A percentile compares a stretch with the other conserved stretches of the same genome.
These are phyloP conservation scores for Orbilia brochopaga DNA, from an alignment of 2,329 filamentous ascomycete genomes.

Conservation along the genomic window DNA sequence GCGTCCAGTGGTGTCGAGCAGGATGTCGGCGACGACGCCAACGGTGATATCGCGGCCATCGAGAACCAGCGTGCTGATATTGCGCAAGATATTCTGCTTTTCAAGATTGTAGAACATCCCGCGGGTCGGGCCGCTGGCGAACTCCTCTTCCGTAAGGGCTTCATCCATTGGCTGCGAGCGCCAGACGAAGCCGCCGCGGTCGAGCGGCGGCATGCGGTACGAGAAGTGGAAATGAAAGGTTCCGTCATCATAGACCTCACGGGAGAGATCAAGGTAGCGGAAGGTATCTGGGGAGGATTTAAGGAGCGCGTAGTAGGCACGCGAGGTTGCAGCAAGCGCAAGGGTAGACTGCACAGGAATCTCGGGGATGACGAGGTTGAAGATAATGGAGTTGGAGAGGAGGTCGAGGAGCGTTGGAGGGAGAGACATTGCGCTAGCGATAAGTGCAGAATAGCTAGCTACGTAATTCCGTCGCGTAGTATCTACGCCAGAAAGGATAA, in stretches of 20 bases:
- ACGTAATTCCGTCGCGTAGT: too few relatives aligned
- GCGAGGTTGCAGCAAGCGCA: slow-evolving; percentile 25
- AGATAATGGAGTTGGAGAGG: slow-evolving; percentile 28
- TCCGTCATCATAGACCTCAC: neutral
- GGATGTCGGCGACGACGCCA: slow-evolving; percentile 18
- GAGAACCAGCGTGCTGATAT: slow-evolving; percentile 32
- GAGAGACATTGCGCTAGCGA: neutral
- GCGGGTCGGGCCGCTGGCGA: slow-evolving; percentile 26
- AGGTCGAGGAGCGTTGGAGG: slow-evolving; percentile 17
- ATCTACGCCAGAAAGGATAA: too few relatives aligned
- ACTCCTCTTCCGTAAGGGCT: slow-evolving; percentile 27
- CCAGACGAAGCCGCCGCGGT: slow-evolving; percentile 35
- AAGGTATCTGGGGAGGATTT: slow-evolving; percentile 35
- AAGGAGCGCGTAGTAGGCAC: slow-evolving; percentile 8
- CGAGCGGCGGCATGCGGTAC: slow-evolving; percentile 17
- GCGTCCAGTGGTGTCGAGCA: slow-evolving; percentile 18
- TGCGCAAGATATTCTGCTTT: slow-evolving; percentile 16
- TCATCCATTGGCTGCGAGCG: slow-evolving; percentile 36
- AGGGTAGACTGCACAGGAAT: slow-evolving; percentile 16
- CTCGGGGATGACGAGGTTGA: slow-evolving; percentile 34
- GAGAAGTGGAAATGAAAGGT: neutral
- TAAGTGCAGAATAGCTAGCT: neutral
- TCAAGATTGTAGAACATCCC: slow-evolving; percentile 32
- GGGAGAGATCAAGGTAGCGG: slow-evolving; percentile 20
- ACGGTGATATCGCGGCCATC: slow-evolving; percentile 18